phyloP scores from a whole-genome alignment of 139 green algal genomes.

The Chlorella sp. region DNA sequence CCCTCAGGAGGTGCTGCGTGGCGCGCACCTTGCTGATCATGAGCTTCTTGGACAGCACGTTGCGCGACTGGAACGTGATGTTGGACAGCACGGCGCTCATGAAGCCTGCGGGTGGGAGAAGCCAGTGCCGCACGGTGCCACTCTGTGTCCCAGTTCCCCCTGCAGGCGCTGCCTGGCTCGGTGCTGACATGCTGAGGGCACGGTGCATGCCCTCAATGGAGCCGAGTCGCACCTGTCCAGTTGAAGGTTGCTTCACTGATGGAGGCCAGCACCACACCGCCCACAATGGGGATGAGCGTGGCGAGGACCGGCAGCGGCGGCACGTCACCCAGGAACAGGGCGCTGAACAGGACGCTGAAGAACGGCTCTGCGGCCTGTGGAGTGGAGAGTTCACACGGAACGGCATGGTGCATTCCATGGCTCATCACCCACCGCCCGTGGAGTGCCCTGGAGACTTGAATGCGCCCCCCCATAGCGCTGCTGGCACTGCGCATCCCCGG shows the following conservation, averaged over 20 bases:
- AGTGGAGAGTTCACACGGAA: too few relatives aligned
- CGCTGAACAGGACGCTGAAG: constrained; percentile 85
- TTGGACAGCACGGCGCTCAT: constrained; percentile 86
- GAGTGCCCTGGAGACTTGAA: not conserved
- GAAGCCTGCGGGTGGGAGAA: constrained; percentile 70
- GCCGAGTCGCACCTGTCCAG: constrained; percentile 57
- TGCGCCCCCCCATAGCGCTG: too few relatives aligned
- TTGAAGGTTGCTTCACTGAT: constrained; percentile 77
- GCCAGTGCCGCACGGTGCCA: too few relatives aligned
- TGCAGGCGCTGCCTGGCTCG: too few relatives aligned
- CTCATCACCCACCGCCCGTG: too few relatives aligned
- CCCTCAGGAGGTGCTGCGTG: too few relatives aligned
- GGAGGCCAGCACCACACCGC: constrained; percentile 82
- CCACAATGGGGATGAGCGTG: constrained; percentile 85
- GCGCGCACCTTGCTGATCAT: constrained; percentile 49
- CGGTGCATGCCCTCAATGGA: too few relatives aligned
- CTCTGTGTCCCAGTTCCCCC: too few relatives aligned
- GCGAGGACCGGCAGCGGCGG: constrained; percentile 61
- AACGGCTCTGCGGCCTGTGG: constrained; percentile 74
- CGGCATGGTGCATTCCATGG: too few relatives aligned
- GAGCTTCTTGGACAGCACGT: constrained; percentile 97
- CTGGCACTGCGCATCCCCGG: too few relatives aligned
- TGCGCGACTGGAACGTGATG: constrained; percentile 88
- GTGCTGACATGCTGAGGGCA: too few relatives aligned
- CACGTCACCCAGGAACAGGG: constrained; percentile 74